A percentile compares a stretch with the other conserved stretches of the same genome.
Conservation (phyloP, 1,139 yeast species). For the Suhomyces bribrorum region DNA sequence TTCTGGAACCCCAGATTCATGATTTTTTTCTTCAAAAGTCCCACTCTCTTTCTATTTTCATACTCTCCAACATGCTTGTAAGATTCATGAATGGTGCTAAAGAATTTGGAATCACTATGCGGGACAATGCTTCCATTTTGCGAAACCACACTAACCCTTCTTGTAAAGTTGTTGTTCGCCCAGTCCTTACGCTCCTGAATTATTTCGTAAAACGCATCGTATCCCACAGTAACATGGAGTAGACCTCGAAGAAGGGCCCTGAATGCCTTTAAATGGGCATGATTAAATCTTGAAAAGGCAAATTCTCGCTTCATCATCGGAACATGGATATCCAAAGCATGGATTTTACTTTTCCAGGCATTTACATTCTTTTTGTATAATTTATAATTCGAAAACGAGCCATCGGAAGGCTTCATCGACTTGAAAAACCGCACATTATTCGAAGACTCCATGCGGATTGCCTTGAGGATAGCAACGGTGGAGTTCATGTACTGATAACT, state of each 20-base stretch:
- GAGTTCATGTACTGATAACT: conserved; percentile 26
- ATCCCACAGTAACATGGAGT: conserved; percentile 27
- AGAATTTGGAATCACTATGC: conserved; percentile 23
- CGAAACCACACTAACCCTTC: conserved; percentile 17
- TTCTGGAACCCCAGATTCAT: conserved; percentile 17
- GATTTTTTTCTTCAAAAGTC: conserved; percentile 24
- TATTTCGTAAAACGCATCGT: conserved; percentile 34
- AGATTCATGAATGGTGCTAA: conserved; percentile 30
- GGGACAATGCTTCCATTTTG: conserved; percentile 17
- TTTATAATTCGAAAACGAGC: conserved; percentile 25
- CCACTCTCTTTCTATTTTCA: conserved; percentile 27
- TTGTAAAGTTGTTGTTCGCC: conserved; percentile 16
- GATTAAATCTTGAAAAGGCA: conserved; percentile 33
- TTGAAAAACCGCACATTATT: conserved; percentile 28
- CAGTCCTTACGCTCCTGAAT: conserved; percentile 30
- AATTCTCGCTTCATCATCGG: conserved; percentile 26
- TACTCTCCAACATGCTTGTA: conserved; percentile 36
- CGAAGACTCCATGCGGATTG: conserved; percentile 18
- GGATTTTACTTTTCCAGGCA: conserved; percentile 21
- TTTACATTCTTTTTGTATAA: conserved; percentile 23
- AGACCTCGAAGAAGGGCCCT: conserved; percentile 27
- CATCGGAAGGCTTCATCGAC: conserved; percentile 33
- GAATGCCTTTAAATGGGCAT: conserved; percentile 31
- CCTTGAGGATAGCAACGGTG: conserved; percentile 17
- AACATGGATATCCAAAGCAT: conserved; percentile 26